phyloP scores from a whole-genome alignment of 163 green algal genomes.

The Scenedesmus sp. region DNA sequence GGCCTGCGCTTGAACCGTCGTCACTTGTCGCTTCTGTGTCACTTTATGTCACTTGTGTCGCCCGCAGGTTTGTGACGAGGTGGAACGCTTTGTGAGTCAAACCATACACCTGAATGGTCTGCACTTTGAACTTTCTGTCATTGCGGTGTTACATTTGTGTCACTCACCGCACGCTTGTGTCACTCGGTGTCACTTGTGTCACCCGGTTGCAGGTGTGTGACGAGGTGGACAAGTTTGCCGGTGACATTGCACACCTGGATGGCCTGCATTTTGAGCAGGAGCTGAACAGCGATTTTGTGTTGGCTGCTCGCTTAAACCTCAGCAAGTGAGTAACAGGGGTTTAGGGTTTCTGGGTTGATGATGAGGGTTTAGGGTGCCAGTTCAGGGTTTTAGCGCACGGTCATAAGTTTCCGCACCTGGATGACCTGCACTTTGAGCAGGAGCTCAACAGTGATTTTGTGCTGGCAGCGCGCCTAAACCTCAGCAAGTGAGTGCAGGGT shows the following conservation, averaged over 20 bases:
- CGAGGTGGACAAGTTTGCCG: constrained; percentile 35
- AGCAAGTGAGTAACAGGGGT: constrained; percentile 15
- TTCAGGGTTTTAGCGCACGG: neutral
- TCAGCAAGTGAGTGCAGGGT: constrained; percentile 37
- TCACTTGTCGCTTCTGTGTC: no score
- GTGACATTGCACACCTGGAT: constrained; percentile 45
- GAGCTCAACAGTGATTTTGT: constrained; percentile 52
- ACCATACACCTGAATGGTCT: constrained; percentile 40
- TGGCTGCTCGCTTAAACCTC: constrained; percentile 36
- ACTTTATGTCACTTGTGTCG: no score
- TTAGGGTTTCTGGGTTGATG: neutral
- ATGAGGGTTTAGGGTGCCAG: neutral
- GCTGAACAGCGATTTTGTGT: constrained; percentile 49
- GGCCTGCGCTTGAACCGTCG: constrained; percentile 18
- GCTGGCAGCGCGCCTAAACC: constrained; percentile 22
- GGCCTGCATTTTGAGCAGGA: constrained; percentile 52
- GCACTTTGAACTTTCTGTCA: constrained; percentile 33
- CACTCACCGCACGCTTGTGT: no score
- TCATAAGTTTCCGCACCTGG: constrained; percentile 37
- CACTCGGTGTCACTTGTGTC: neutral
- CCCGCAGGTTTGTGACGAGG: constrained; percentile 18
- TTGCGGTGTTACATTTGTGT: no score
- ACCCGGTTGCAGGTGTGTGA: constrained; percentile 22
- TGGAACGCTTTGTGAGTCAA: neutral
- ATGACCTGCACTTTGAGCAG: constrained; percentile 48